Base-by-base conservation (phyloP, 768 basidiomycete genomes). In the Chalciporus pseudorubinellus region DNA sequence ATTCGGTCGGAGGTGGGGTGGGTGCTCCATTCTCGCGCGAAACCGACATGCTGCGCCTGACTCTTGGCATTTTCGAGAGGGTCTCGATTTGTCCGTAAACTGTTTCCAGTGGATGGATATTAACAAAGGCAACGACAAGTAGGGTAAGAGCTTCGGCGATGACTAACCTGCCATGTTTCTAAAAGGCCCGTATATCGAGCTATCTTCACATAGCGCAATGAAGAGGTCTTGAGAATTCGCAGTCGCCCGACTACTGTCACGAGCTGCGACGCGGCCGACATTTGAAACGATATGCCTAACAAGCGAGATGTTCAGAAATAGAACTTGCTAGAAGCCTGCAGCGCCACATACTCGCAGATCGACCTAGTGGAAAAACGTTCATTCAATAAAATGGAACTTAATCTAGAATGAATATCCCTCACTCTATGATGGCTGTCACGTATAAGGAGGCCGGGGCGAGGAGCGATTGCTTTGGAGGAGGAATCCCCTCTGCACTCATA, bases 401-500 rank as follows among this genome's bases (percentile, higher is more conserved):
- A 48, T 59, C 52, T 50, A 48, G 46, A 57, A 59, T 46, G 49
- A 51, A 52, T 18, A 39, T 44, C 16, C 80, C 93, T 74, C 69
- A 95, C 93, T 97, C 94, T 26, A 97, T 75, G 56, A 95, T 90
- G 8, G 93, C 92, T 3, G 94, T 95, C 45, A 95, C 77, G 75
- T 95, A 97, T 39, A 97, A 66, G 18, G 91, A 86, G 28, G 93
- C 90, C 4, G 92, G 92, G 9, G 87, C 84, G 21, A 94, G 68
- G 9, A 88, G 76, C 7, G 77, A 67, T 18, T 79, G 67, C 45
- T 75, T 79, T 10, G 72, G 70, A 18, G 83, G 81, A 28, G 82
- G 72, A 12, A 77, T 74, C 22, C 78, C 76, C n/a, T 76, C 66
- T 46, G 71, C 72, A 38, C 61, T 64, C 77, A 89, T 83, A 36